A percentile compares a stretch with the other conserved stretches of the same genome.
Conservation (phyloP, 225 moss, liverwort and hornwort genomes). For the Climacium dendroides region DNA sequence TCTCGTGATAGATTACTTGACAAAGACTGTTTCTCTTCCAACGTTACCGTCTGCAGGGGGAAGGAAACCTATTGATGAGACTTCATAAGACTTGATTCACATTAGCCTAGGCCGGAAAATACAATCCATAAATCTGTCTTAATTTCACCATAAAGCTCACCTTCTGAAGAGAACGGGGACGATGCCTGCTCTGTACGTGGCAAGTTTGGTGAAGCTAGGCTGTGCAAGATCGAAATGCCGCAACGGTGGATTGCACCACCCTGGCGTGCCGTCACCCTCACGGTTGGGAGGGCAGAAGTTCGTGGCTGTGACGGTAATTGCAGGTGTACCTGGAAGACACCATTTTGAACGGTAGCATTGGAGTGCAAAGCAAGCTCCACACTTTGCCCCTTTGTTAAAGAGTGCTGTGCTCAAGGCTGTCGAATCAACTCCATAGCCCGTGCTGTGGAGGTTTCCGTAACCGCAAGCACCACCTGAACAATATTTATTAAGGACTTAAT, state of each 20-base stretch:
- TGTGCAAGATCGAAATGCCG: conserved; percentile 80
- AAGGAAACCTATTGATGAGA: not conserved
- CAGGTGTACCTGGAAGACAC: conserved; percentile 48
- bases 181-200: conserved; percentile 57
- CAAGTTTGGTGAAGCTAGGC: conserved; percentile 56
- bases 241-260: conserved; percentile 81
- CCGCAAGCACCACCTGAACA: conserved; percentile 49
- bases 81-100: not conserved
- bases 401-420: conserved; percentile 44
- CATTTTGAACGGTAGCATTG: conserved; percentile 45
- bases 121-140: not conserved
- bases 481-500: not conserved
- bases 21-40: not conserved
- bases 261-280: conserved; percentile 47
- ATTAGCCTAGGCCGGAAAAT: not conserved
- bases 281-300: conserved; percentile 84
- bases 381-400: conserved; percentile 54
- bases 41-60: not conserved
- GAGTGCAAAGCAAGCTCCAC: conserved; percentile 76
- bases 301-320: conserved; percentile 65
- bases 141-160: conserved; percentile 3
- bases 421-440: conserved; percentile 36
- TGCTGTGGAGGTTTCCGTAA: conserved; percentile 45
- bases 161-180: conserved; percentile 76
- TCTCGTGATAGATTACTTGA: not conserved